Percentiles rank a stretch among this genome's conserved stretches.
Evolutionary conservation across 2,329 filamentous ascomycete species (phyloP).

Genomic region (Claviceps maximensis): DNA sequence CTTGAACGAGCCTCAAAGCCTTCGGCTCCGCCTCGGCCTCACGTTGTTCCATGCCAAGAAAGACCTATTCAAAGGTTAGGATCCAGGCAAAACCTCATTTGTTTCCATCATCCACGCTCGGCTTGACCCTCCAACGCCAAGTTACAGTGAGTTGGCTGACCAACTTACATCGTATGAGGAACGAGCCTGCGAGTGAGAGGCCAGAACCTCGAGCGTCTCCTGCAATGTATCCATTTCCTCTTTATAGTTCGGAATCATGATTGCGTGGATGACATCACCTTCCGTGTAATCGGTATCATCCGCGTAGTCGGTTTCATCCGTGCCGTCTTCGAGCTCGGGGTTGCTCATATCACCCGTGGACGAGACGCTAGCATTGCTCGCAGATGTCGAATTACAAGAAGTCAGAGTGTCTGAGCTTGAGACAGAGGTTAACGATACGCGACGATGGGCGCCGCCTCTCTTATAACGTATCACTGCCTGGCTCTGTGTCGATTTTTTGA

Average conservation of each 20-base stretch:
- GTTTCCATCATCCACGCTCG: neutral
- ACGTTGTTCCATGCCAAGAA: constrained; percentile 59
- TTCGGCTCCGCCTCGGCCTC: constrained; percentile 49
- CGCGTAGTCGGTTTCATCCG: constrained; percentile 21
- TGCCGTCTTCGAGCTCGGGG: constrained; percentile 31
- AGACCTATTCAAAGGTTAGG: constrained; percentile 35
- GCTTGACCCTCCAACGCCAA: neutral
- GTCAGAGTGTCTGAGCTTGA: constrained; percentile 43
- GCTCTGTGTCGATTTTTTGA: constrained; percentile 32
- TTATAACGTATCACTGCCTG: constrained; percentile 32
- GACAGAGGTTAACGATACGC: constrained; percentile 39
- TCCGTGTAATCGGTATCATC: constrained; percentile 22
- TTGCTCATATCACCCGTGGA: constrained; percentile 39
- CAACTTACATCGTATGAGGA: constrained; percentile 54
- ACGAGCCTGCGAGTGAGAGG: constrained; percentile 50
- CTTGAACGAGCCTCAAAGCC: constrained; percentile 46
- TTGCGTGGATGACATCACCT: constrained; percentile 44
- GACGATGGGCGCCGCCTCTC: constrained; percentile 33
- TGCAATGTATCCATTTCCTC: constrained; percentile 55
- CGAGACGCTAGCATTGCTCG: constrained; percentile 31
- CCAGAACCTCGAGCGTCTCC: constrained; percentile 56
- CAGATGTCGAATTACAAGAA: constrained; percentile 33
- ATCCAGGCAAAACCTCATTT: neutral
- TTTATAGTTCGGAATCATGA: constrained; percentile 62
- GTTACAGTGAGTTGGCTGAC: neutral